Evolutionary conservation across 2,329 filamentous ascomycete genomes (phyloP), one percentile per base, ranked within the genome.

Genomic region (Botrytis fabae): DNA sequence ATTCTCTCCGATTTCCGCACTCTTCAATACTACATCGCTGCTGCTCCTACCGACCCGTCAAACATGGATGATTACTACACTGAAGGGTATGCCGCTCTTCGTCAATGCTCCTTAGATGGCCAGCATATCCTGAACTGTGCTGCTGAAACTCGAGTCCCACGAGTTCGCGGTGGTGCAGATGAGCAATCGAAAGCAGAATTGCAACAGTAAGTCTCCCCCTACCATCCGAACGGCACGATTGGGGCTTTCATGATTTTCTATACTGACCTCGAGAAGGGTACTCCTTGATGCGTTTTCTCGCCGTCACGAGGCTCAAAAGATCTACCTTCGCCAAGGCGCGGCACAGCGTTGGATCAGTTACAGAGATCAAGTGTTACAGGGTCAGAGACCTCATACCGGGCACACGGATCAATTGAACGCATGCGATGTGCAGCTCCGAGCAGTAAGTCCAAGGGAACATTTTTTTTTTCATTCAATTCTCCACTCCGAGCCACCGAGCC

Each of bases 101-200:
- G 89, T 60, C 89, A 91, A 81, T 91, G 89, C 82, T 83, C 85
- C 69, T 79, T 89, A 60, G 89, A 91, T 77, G 89, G 89, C 10
- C 88, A 90, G 78, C 85, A 90, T 81, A 90, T 91, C 76, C 85
- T 91, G 75, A 88, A 91, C 78, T 89, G 87, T 77, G 88, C 87
- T 35, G 89, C 89, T 59, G 89, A 91, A 80, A 88, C 88, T 25
- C 84, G 83, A 70, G 88, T 91, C 20, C 88, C 89, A 6, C 82
- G 83, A 62, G 81, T 85, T 64, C 81, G 80, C 64, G 88, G 88
- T 71, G 87, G 87, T 18, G 85, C 86, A 71, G 85, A 86, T 35
- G 89, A 91, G 80, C 89, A 91, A 80, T 81, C 81, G 42, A 90
- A 89, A 79, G 88, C 88, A 28, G 88, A 91, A 81, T 81, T 91